phyloP scores from a whole-genome alignment of 2,329 filamentous ascomycete species.

The Mycosphaerella arachidis region DNA sequence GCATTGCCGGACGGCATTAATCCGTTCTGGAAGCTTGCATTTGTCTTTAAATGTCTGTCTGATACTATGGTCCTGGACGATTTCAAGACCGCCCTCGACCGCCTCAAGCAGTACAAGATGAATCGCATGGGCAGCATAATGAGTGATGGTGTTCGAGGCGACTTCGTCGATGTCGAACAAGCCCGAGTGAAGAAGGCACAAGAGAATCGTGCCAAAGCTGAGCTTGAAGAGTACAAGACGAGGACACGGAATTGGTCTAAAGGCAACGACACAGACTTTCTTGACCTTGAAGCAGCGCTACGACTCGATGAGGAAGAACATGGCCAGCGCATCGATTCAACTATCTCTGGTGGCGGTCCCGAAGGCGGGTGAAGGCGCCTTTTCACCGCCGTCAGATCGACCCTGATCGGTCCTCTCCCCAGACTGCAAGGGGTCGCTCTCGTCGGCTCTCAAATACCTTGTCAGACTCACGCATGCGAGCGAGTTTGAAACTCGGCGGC shows the following conservation, averaged over 20 bases:
- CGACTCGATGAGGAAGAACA: constrained; percentile 11
- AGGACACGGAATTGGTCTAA: constrained; percentile 17
- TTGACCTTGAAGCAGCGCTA: constrained; percentile 27
- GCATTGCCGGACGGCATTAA: constrained; percentile 53
- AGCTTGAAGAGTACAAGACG: constrained; percentile 8
- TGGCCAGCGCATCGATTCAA: background rate
- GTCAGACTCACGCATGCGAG: too few species aligned
- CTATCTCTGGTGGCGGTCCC: background rate
- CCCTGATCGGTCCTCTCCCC: too few species aligned
- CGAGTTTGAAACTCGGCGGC: too few species aligned
- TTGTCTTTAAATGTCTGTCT: constrained; percentile 64
- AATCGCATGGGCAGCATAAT: constrained; percentile 29
- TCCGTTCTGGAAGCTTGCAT: constrained; percentile 61
- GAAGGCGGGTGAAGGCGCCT: background rate
- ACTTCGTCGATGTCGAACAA: constrained; percentile 25
- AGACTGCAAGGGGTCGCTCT: too few species aligned
- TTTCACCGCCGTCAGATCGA: background rate
- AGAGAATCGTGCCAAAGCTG: constrained; percentile 3
- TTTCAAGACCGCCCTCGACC: constrained; percentile 57
- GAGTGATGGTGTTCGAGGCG: constrained; percentile 25
- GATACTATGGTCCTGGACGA: constrained; percentile 64
- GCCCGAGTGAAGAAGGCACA: constrained; percentile 20
- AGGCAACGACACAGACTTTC: constrained; percentile 11
- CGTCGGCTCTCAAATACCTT: too few species aligned
- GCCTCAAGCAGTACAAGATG: constrained; percentile 43